Evolutionary conservation across 208 protist genomes (phyloP).

Genomic region (Strigomonas culicis): DNA sequence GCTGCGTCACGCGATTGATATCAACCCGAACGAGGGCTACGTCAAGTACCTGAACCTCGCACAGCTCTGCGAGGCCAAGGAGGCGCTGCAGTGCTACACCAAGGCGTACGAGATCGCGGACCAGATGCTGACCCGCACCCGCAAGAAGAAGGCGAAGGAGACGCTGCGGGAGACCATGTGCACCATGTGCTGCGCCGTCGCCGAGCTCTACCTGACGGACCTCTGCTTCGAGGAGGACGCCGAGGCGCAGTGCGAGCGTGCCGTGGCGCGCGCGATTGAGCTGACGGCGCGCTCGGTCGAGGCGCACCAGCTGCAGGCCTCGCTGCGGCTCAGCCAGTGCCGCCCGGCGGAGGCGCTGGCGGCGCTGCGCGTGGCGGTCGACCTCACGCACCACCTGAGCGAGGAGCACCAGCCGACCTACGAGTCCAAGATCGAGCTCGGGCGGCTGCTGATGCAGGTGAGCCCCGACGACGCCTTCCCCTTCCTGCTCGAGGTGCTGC

Average conservation of each 20-base stretch:
- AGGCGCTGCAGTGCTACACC: constrained; percentile 80
- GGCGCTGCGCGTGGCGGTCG: constrained; percentile 65
- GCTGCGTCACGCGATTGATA: constrained; percentile 80
- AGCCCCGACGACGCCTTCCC: constrained; percentile 66
- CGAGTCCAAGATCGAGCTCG: constrained; percentile 89
- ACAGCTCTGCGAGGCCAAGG: constrained; percentile 72
- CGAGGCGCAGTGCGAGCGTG: constrained; percentile 77
- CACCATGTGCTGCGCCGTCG: constrained; percentile 83
- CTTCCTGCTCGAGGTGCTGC: constrained; percentile 84
- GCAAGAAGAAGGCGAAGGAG: constrained; percentile 50
- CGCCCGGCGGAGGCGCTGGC: constrained; percentile 59
- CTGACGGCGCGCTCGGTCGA: constrained; percentile 60
- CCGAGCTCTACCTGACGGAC: constrained; percentile 90
- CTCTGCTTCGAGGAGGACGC: constrained; percentile 82
- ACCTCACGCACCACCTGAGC: constrained; percentile 73
- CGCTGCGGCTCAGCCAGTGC: constrained; percentile 75
- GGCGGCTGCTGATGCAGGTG: constrained; percentile 87
- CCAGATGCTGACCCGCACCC: constrained; percentile 36
- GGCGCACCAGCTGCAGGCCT: constrained; percentile 81
- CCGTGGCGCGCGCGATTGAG: constrained; percentile 44
- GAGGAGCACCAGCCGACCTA: constrained; percentile 90
- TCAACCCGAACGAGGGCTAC: constrained; percentile 74
- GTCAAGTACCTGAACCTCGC: constrained; percentile 92
- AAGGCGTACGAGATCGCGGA: constrained; percentile 70
- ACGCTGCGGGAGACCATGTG: constrained; percentile 73